These are phyloP conservation scores for Lodderomyces metapsilosis DNA, from an alignment of 1,139 yeast genomes.

Conservation along the genomic window DNA sequence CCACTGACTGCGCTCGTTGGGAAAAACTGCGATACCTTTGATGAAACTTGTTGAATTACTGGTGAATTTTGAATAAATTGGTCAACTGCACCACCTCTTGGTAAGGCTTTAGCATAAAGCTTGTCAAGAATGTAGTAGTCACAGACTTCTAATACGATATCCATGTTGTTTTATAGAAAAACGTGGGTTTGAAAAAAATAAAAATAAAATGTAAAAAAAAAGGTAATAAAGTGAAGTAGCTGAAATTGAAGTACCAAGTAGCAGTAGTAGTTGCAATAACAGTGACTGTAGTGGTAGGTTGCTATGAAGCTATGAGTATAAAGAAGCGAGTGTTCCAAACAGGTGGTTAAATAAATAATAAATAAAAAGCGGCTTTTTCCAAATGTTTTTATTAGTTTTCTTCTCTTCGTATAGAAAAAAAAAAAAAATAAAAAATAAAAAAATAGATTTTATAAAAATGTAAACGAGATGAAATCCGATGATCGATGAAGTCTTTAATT, in stretches of 20 bases:
- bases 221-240: background rate
- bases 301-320: no score
- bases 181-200: constrained; percentile 2
- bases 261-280: no score
- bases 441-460: no score
- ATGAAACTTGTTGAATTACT: constrained; percentile 6
- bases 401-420: background rate
- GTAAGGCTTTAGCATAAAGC: constrained; percentile 56
- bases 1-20: background rate
- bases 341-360: no score
- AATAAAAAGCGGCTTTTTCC: no score
- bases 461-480: no score
- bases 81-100: constrained; percentile 30
- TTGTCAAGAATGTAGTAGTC: constrained; percentile 74
- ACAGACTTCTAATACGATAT: constrained; percentile 75
- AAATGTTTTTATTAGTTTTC: no score
- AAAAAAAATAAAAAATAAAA: no score
- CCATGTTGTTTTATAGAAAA: constrained; percentile 49
- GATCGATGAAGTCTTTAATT: no score
- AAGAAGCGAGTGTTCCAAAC: no score
- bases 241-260: background rate
- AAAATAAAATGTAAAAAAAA: background rate
- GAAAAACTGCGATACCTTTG: constrained; percentile 3
- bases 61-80: constrained; percentile 12
- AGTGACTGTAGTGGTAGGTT: no score